Base-by-base conservation (phyloP, 129 eudicot species). In the Oenanthe sinensis region DNA sequence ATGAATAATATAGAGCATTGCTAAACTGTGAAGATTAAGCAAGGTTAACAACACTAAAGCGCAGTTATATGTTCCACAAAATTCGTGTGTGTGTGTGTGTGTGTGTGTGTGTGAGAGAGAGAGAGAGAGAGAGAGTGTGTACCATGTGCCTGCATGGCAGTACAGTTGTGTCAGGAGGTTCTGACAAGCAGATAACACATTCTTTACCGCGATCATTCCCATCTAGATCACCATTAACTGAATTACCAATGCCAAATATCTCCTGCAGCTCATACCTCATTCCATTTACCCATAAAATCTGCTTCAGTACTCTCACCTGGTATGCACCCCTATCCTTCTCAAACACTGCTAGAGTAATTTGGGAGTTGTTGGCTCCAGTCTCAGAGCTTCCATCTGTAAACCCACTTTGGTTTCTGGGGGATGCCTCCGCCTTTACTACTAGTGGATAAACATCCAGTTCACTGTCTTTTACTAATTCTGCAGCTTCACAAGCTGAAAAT, bases 91-190 rank as follows among this genome's bases (percentile, higher is more conserved):
- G 42, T 39, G 42, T 39, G 42, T 39, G 42, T 39, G 5, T 39
- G 22, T 8, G 6, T 39, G 42, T 39, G 42, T 39, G 42, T 39
- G 42, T 39, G 5, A 75, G 40, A 75, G 71, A 45, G 71, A 75
- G 81, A 22, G 75, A n/a, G 74, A 33, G 36, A 77, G 45, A 75
- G 71, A 40, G 71, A 73, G 81, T 16, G 75, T 19, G 75, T 90
- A 92, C 97, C 99, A 96, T 96, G 85, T 96, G 99, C 70, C 99
- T 90, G 76, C 99, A 96, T 13, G 97, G 99, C 44, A 96, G 97
- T 70, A 96, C 97, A 50, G 97, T 91, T 9, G 97, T 96, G 76
- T 96, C 97, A 44, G 93, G 85, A 54, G 99, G 99, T 87, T 90
- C 99, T 9, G 99, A 92, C 79, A 96, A 86, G 89, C 99, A 96